Evolutionary conservation across 2,329 filamentous ascomycete species (phyloP).

Genomic region (Hortaea werneckii): DNA sequence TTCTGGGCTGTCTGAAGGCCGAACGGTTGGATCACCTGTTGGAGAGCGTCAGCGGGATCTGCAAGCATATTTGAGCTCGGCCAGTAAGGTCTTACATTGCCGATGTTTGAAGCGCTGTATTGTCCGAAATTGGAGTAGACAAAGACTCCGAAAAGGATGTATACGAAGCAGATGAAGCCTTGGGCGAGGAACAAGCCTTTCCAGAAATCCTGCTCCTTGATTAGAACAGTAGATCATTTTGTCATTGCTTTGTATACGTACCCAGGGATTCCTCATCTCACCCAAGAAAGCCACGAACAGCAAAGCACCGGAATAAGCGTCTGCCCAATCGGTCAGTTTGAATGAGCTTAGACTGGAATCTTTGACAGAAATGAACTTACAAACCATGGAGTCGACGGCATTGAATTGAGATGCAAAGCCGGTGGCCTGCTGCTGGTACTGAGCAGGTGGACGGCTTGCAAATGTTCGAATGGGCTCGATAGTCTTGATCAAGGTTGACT

Average conservation of each 20-base stretch:
- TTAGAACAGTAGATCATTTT: too few relatives aligned
- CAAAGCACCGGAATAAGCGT: constrained; percentile 44
- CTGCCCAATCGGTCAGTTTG: not conserved
- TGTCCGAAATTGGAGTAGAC: constrained; percentile 38
- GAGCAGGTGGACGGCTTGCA: constrained; percentile 28
- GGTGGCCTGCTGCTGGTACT: constrained; percentile 5
- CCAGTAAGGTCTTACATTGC: constrained; percentile 17
- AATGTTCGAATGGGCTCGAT: constrained; percentile 26
- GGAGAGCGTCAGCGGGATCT: not conserved
- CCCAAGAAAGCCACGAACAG: constrained; percentile 49
- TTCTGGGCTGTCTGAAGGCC: constrained; percentile 30
- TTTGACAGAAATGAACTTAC: not conserved
- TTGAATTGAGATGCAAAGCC: constrained; percentile 10
- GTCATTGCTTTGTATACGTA: not conserved
- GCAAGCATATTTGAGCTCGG: too few relatives aligned
- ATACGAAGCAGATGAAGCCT: constrained; percentile 37
- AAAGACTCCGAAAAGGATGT: constrained; percentile 38
- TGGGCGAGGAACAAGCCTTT: constrained; percentile 37
- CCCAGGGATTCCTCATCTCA: constrained; percentile 37
- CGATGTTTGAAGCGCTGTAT: constrained; percentile 31
- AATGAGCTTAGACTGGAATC: not conserved
- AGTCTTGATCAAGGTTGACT: constrained; percentile 8
- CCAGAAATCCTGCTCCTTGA: constrained; percentile 30
- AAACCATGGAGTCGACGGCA: constrained; percentile 11
- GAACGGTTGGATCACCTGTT: constrained; percentile 25